phyloP scores from a whole-genome alignment of 139 green algal species.

The Haematococcus lacustris region DNA sequence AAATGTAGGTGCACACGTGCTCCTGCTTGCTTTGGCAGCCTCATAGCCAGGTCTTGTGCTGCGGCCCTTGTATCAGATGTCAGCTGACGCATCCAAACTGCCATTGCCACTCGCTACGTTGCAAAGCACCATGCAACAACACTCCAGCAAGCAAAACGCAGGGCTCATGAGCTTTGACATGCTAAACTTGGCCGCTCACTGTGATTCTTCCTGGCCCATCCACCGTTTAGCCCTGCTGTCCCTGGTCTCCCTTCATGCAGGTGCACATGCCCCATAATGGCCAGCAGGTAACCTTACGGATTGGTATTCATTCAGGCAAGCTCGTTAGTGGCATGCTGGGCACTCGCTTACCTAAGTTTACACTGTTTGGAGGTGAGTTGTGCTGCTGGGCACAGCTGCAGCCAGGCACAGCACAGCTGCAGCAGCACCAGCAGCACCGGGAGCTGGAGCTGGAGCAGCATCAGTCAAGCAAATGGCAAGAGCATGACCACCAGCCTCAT shows the following conservation, averaged over 20 bases:
- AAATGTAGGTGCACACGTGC: neutral
- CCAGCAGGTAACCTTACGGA: slow-evolving; percentile 14
- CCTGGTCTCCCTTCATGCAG: neutral
- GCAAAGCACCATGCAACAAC: neutral
- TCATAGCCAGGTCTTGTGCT: neutral
- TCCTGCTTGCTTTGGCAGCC: neutral
- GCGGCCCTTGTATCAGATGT: neutral
- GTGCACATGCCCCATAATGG: slow-evolving; percentile 17
- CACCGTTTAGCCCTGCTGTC: neutral
- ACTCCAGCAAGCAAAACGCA: neutral
- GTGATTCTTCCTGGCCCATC: neutral
- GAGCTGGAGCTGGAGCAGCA: too few species aligned
- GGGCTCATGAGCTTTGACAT: neutral
- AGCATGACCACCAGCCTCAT: too few species aligned
- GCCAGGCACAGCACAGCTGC: too few species aligned
- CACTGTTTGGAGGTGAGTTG: slow-evolving; percentile 10
- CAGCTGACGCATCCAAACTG: neutral
- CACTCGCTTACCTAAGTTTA: slow-evolving; percentile 17
- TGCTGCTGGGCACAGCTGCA: neutral
- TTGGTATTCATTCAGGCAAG: slow-evolving; percentile 20
- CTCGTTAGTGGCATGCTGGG: slow-evolving; percentile 16
- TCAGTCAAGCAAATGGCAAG: too few species aligned
- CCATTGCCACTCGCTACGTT: neutral
- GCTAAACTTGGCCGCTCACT: neutral
- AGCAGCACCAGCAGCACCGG: too few species aligned